Conservation (phyloP, 2,329 filamentous ascomycete genomes). For the Boeremia exigua region DNA sequence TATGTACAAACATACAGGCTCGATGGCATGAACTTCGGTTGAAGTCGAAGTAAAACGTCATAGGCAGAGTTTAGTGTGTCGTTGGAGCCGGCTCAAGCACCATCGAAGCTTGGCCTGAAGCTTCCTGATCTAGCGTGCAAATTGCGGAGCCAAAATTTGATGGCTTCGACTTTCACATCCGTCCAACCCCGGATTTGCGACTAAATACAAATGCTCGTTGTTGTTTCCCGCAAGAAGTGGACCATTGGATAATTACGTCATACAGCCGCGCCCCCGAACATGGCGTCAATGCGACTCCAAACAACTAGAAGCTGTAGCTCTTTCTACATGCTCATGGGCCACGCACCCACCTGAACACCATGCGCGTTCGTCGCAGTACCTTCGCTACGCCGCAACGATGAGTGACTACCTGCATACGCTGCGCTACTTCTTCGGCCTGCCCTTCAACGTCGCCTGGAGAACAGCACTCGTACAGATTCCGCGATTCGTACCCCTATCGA, state of each 20-base stretch:
- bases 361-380: background rate
- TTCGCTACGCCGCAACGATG: constrained; percentile 29
- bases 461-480: constrained; percentile 47
- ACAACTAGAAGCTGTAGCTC: constrained; percentile 15
- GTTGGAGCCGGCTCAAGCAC: background rate
- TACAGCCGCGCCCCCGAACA: constrained; percentile 6
- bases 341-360: constrained; percentile 3
- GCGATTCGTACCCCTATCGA: constrained; percentile 45
- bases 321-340: background rate
- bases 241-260: constrained; percentile 4
- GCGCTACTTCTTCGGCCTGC: constrained; percentile 47
- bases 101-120: constrained; percentile 10
- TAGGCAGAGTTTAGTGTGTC: background rate
- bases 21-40: background rate
- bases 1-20: no score
- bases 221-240: background rate
- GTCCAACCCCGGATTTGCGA: constrained; percentile 8
- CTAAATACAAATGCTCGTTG: background rate
- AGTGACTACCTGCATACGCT: constrained; percentile 39
- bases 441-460: constrained; percentile 46
- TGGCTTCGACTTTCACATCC: constrained; percentile 9
- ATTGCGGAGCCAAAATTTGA: constrained; percentile 3
- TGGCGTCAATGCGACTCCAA: constrained; percentile 8
- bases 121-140: constrained; percentile 5
- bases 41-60: background rate